Conservation (phyloP, 2,329 filamentous ascomycete genomes). For the Nigrospora sphaerica region DNA sequence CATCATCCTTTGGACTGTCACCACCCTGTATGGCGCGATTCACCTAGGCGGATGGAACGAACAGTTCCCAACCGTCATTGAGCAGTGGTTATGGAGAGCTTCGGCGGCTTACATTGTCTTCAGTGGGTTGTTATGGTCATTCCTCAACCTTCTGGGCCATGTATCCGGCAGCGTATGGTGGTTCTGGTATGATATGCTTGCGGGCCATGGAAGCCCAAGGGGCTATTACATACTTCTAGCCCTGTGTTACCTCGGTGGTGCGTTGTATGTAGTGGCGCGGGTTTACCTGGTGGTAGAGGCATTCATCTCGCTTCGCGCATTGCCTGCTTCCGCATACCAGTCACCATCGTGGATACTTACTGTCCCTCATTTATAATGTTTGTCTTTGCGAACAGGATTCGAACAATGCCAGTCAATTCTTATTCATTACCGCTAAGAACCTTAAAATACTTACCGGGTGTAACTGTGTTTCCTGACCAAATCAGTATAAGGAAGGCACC, state of each 20-base stretch:
- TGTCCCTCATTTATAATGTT: not conserved
- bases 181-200: not conserved
- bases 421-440: too few species aligned
- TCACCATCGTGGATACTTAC: not conserved
- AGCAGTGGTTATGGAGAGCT: conserved; percentile 14
- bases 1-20: conserved; percentile 5
- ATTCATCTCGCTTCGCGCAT: not conserved
- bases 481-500: too few species aligned
- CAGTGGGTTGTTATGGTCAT: conserved; percentile 6
- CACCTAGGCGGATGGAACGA: conserved; percentile 18
- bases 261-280: not conserved
- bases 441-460: too few species aligned
- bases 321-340: not conserved
- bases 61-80: conserved; percentile 13
- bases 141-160: conserved; percentile 4
- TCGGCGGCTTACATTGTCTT: conserved; percentile 11
- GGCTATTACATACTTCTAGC: conserved; percentile 8
- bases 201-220: not conserved
- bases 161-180: not conserved
- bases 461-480: too few species aligned
- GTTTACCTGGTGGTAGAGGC: not conserved
- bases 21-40: conserved; percentile 4
- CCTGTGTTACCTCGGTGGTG: not conserved
- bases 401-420: too few species aligned
- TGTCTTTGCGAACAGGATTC: too few species aligned